phyloP scores from a whole-genome alignment of 805 yeast species.

The Debaryomyces maramus region DNA sequence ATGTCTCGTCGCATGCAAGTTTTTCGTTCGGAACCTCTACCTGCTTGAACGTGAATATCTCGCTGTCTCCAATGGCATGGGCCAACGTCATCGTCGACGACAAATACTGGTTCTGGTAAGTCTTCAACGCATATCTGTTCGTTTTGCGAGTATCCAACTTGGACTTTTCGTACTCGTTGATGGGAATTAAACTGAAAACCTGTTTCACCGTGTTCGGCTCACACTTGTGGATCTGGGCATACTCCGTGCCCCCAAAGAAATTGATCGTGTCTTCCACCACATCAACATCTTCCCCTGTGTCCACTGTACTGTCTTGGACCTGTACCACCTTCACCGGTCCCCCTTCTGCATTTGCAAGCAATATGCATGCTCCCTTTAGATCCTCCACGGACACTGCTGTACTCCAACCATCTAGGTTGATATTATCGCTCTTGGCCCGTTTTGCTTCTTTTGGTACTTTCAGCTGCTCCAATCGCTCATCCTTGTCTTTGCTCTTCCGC shows the following conservation, averaged over 20 bases:
- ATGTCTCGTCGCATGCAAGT: conserved; percentile 1
- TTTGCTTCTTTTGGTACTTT: not conserved
- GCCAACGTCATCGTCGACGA: not conserved
- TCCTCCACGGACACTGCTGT: conserved; percentile 8
- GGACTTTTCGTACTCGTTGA: conserved; percentile 5
- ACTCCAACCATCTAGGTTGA: conserved; percentile 9
- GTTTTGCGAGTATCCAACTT: not conserved
- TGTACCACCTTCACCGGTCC: not conserved
- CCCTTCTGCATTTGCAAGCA: not conserved
- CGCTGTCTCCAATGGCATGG: conserved; percentile 5
- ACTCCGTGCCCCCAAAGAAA: not conserved
- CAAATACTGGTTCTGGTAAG: conserved; percentile 5
- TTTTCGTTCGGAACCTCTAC: not conserved
- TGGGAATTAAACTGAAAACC: conserved; percentile 7
- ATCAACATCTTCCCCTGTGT: not conserved
- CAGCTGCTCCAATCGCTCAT: not conserved
- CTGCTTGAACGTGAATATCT: conserved; percentile 4
- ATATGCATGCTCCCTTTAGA: conserved; percentile 13
- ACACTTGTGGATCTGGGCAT: not conserved
- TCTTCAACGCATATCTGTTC: conserved; percentile 1
- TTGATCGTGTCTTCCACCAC: not conserved
- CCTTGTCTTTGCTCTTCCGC: conserved; percentile 6
- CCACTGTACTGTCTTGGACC: not conserved
- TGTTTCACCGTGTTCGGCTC: conserved; percentile 7
- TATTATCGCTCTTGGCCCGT: not conserved